A percentile compares a stretch with the other conserved stretches of the same genome.
phyloP scores from a whole-genome alignment of 2,329 filamentous ascomycete genomes.

The Ophiostoma himal-ulmi region DNA sequence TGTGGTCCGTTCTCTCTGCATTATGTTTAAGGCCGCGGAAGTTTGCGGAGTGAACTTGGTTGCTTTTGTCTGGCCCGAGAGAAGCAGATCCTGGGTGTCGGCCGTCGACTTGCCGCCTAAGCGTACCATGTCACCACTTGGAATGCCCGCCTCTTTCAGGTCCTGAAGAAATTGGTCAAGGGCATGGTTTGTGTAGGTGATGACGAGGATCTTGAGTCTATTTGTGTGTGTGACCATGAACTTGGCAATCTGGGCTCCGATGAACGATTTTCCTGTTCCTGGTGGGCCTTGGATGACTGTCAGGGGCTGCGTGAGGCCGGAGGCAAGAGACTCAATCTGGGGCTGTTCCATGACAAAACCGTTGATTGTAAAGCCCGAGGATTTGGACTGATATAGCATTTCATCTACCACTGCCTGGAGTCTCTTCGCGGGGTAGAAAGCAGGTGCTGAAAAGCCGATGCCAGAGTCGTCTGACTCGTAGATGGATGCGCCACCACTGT shows the following conservation, averaged over 20 bases:
- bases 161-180: conserved; percentile 62
- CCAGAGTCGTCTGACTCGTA: neutral
- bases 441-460: neutral
- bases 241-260: conserved; percentile 59
- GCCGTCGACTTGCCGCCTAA: conserved; percentile 55
- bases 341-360: conserved; percentile 32
- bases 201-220: conserved; percentile 53
- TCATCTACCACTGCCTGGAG: neutral
- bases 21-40: conserved; percentile 37
- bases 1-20: conserved; percentile 33
- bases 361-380: neutral
- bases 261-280: conserved; percentile 72
- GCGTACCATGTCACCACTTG: conserved; percentile 47
- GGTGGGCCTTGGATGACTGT: conserved; percentile 17
- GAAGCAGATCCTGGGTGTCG: conserved; percentile 43
- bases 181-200: conserved; percentile 65
- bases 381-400: neutral
- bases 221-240: conserved; percentile 40
- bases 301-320: conserved; percentile 18
- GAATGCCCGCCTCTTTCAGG: conserved; percentile 54
- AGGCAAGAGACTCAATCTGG: conserved; percentile 49
- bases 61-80: conserved; percentile 38
- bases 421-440: neutral
- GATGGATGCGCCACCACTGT: neutral
- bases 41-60: conserved; percentile 33